Evolutionary conservation across 139 green algal genomes (phyloP), one percentile per base, ranked within the genome.

Genomic region (Volvox africanus): DNA sequence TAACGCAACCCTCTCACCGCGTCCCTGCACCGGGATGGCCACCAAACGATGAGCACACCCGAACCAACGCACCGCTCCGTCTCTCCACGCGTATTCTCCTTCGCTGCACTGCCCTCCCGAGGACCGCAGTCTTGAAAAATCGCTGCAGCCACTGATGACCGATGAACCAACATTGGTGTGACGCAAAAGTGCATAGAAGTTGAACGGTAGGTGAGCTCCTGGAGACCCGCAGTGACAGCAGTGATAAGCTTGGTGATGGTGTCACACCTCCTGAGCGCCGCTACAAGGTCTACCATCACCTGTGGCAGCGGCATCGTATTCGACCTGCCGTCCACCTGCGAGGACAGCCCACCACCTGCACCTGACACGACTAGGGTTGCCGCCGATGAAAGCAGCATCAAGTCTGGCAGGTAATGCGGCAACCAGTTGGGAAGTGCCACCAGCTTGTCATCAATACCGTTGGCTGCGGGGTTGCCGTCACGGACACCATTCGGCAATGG

Each of bases 181-280:
- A 26, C 62, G 13, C 50, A 65, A 35, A 88, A 79, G 61, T 35
- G 21, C 82, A 88, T 88, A 35, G 21, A 17, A 6, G 80, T 86
- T 13, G 55, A 24, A 1, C 55, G 50, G n/a, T 50, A 73, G 28
- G 55, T n/a, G 24, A 86, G 80, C 26, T 86, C 80, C 80, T 71
- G 44, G 5, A 86, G 80, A 21, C 80, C 80, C 9, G 22, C 14
- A 6, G 37, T 22, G 22, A 86, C 55, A 6, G 80, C 80, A 28
- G 28, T 26, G n/a, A 86, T n/a, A 28, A 86, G 55, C 80, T 37
- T 44, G 55, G 16, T 86, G 80, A 86, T 86, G 50, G 80, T 73
- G 21, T 73, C 50, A 26, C 55, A 44, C 28, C 80, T 55, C 22
- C 50, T 17, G 28, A 86, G 50, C 0, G 26, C 80, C 50, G 80